Conservation (phyloP, 192 early-diverging fungal genomes). For the Linnemannia zychae region DNA sequence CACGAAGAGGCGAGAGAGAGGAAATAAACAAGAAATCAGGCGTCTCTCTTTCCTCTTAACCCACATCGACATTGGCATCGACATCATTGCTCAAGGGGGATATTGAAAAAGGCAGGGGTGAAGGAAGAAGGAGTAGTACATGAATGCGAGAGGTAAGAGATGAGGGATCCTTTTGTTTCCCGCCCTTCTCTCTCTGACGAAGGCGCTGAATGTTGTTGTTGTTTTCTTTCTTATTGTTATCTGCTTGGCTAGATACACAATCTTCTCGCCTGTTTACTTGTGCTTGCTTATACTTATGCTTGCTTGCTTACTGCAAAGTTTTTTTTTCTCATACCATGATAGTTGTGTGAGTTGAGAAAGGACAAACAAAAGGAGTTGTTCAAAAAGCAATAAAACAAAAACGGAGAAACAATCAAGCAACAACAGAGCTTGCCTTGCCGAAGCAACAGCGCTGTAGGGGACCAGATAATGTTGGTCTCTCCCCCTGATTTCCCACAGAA, state of each 20-base stretch:
- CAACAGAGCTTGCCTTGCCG: not conserved
- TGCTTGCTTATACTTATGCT: not conserved
- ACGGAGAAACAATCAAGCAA: not conserved
- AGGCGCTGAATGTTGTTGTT: not conserved
- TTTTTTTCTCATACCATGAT: not conserved
- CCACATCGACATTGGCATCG: not conserved
- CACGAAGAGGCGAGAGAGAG: not conserved
- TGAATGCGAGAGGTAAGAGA: not conserved
- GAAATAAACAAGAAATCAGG: not conserved
- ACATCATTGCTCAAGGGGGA: not conserved
- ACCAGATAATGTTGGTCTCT: no score
- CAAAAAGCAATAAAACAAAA: not conserved
- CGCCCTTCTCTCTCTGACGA: not conserved
- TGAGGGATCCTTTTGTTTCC: not conserved
- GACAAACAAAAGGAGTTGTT: not conserved
- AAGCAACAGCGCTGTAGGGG: not conserved
- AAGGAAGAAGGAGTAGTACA: not conserved
- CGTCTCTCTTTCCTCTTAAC: no score
- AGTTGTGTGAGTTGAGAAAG: not conserved
- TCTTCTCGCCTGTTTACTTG: not conserved
- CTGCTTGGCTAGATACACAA: not conserved
- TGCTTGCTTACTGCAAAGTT: not conserved
- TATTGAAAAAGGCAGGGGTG: not conserved
- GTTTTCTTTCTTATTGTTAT: not conserved
- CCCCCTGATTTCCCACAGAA: no score